Conservation (phyloP, 352 stramenopile species). For the Phytophthora hybrid region DNA sequence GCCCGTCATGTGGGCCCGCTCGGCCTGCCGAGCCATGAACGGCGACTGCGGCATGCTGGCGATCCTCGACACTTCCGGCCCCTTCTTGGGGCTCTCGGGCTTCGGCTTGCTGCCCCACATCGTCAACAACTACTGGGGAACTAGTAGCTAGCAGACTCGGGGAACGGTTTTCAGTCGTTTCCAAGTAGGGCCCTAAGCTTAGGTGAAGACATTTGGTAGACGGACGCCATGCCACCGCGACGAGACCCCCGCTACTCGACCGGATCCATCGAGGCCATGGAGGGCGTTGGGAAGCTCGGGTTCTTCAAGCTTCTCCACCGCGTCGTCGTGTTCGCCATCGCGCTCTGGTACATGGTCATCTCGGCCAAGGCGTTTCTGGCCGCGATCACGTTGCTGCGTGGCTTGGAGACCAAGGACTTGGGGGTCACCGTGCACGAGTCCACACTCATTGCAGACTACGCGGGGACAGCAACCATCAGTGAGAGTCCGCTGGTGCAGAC, state of each 20-base stretch:
- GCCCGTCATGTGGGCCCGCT: conserved; percentile 73
- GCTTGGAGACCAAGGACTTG: conserved; percentile 29
- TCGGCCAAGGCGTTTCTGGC: conserved; percentile 23
- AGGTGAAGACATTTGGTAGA: neutral
- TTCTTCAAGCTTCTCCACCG: conserved; percentile 26
- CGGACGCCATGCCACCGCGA: neutral
- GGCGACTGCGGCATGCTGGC: conserved; percentile 47
- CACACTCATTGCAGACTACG: conserved; percentile 39
- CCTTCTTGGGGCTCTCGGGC: conserved; percentile 21
- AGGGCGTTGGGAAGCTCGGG: conserved; percentile 7
- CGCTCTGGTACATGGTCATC: conserved; percentile 37
- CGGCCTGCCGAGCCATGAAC: conserved; percentile 81
- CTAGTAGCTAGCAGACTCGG: neutral
- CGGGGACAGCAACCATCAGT: conserved; percentile 30
- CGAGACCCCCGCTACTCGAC: neutral
- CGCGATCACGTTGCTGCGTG: conserved; percentile 26
- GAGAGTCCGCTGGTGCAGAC: conserved; percentile 42
- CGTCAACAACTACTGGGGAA: neutral
- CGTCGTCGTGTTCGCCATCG: conserved; percentile 23
- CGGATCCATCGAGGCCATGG: conserved; percentile 12
- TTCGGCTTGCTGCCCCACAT: conserved; percentile 18
- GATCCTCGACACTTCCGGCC: conserved; percentile 20
- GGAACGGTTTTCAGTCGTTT: too few species aligned
- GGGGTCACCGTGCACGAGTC: conserved; percentile 18
- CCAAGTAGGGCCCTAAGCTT: too few species aligned